Evolutionary conservation across 176 grass and related monocot genomes (phyloP).

Genomic region (Triticum timopheevii): DNA sequence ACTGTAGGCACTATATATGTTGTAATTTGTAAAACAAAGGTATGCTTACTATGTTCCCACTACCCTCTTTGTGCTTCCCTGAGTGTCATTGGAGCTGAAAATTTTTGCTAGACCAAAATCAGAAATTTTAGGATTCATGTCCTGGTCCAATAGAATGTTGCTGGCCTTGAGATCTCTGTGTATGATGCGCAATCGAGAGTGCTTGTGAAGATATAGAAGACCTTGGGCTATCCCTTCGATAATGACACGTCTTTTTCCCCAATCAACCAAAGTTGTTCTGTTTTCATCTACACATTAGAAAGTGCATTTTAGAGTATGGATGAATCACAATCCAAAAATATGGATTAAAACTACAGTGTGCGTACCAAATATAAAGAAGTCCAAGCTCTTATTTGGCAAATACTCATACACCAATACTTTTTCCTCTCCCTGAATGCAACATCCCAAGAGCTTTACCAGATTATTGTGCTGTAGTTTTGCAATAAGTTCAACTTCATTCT

Average conservation of each 20-base stretch:
- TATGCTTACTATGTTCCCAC: slow-evolving; percentile 44
- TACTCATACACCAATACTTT: slow-evolving; percentile 32
- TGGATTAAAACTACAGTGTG: neutral
- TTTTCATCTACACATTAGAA: slow-evolving; percentile 5
- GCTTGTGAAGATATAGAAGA: slow-evolving; percentile 38
- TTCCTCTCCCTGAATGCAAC: slow-evolving; percentile 24
- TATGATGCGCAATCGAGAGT: slow-evolving; percentile 25
- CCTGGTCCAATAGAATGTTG: slow-evolving; percentile 34
- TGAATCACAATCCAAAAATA: neutral
- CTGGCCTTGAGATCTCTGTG: slow-evolving; percentile 39
- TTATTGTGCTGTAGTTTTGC: slow-evolving; percentile 31
- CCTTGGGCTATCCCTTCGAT: slow-evolving; percentile 40
- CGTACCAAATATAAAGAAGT: slow-evolving; percentile 33
- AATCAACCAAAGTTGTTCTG: slow-evolving; percentile 20
- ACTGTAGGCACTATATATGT: no score
- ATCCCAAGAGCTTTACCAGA: slow-evolving; percentile 6
- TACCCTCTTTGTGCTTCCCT: slow-evolving; percentile 36
- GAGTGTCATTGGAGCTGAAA: slow-evolving; percentile 25
- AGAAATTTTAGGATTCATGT: slow-evolving; percentile 45
- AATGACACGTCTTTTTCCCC: neutral
- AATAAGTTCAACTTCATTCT: slow-evolving; percentile 37
- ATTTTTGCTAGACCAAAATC: slow-evolving; percentile 35
- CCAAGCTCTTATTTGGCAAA: slow-evolving; percentile 31
- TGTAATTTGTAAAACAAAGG: neutral
- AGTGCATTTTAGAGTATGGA: neutral